phyloP scores from a whole-genome alignment of 2,329 filamentous ascomycete genomes.

The Periglandula ipomoeae region DNA sequence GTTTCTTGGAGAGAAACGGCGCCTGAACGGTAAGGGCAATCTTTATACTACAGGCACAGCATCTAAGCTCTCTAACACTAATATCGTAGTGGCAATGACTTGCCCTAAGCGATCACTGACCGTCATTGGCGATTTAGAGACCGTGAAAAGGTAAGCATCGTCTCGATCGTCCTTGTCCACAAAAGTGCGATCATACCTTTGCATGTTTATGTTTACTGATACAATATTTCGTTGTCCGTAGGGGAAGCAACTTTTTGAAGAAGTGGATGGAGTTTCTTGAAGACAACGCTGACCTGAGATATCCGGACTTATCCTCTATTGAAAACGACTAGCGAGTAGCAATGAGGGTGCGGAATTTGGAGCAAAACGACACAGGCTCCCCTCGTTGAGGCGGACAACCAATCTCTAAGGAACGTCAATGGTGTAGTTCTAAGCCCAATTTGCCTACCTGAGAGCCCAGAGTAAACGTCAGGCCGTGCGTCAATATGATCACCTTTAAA shows the following conservation, averaged over 20 bases:
- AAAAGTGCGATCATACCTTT: no score
- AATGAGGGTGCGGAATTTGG: no score
- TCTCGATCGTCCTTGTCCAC: no score
- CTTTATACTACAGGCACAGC: not conserved
- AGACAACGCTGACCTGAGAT: constrained; percentile 81
- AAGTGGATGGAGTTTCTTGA: constrained; percentile 88
- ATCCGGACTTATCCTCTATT: constrained; percentile 56
- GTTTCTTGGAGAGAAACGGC: constrained; percentile 83
- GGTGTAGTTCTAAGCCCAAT: no score
- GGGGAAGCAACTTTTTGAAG: constrained; percentile 77
- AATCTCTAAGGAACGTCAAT: no score
- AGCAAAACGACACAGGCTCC: constrained; percentile 5
- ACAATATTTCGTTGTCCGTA: constrained; percentile 25
- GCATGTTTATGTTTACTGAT: not conserved
- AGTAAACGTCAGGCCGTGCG: no score
- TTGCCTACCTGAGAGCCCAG: no score
- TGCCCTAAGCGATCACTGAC: constrained; percentile 83
- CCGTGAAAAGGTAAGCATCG: constrained; percentile 67
- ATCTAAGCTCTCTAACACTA: not conserved
- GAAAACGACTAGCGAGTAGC: constrained; percentile 9
- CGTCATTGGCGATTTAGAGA: constrained; percentile 89
- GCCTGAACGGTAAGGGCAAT: constrained; percentile 68
- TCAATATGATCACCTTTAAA: no score
- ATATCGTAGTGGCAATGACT: constrained; percentile 89
- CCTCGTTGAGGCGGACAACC: not conserved